Evolutionary conservation across 148 eudicot species (phyloP), one percentile per base, ranked within the genome.

Genomic region (Selenicereus undatus): DNA sequence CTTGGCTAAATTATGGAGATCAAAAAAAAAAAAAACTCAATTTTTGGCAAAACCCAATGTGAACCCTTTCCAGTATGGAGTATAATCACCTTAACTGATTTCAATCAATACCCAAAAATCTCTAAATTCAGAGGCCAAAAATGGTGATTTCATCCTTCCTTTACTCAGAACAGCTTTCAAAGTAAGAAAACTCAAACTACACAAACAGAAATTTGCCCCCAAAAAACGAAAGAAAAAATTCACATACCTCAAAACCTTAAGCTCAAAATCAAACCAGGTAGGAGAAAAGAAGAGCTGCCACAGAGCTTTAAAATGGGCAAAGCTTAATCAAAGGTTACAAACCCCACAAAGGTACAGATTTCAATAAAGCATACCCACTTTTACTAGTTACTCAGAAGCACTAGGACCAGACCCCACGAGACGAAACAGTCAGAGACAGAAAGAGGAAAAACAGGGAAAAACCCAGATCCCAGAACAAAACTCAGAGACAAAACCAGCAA

Each of bases 201-300:
- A 71, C 51, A 20, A 81, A 30, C 18, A 75, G 58, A 81, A 52
- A 26, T 35, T 42, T 60, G 27, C 64, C n/a, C 36, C 58, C 65
- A 64, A 24, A n/a, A 78, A 29, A 66, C 8, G 30, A 13, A 13
- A 8, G 22, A 36, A 7, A 65, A 82, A 72, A 0, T 43, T 21
- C 17, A 83, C 81, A 74, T 83, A 83, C 85, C 85, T 83, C 22
- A 78, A 78, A 39, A 74, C n/a, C 51, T 78, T 74, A 29, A 51
- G 75, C 81, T 82, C 36, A 81, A 83, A 75, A 9, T 72, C 36
- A 73, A 58, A 73, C 42, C 77, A 80, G 70, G 30, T 27, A 73
- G 32, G 11, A 42, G 22, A 80, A 80, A 79, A 12, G 30, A 36
- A 62, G 64, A 74, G 65, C n/a, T 51, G 51, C 60, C 64, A 60